Percentiles rank a stretch among this genome's conserved stretches.
Evolutionary conservation across 768 basidiomycete species (phyloP).

Genomic region (Kwoniella sp.): DNA sequence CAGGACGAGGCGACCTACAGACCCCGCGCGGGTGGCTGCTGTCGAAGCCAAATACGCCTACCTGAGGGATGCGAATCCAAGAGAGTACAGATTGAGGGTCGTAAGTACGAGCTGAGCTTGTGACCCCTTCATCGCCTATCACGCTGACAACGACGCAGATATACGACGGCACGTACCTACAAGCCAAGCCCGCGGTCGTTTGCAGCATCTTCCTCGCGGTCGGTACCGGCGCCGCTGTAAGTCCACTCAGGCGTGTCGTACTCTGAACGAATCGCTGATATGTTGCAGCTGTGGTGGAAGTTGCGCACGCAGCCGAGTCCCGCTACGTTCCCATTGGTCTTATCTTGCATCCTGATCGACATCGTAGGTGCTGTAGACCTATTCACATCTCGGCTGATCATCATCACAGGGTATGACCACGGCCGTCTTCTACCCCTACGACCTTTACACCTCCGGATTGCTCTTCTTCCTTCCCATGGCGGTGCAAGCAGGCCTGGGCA

Average conservation of each 20-base stretch:
- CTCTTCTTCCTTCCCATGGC: constrained; percentile 47
- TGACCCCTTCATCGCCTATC: neutral
- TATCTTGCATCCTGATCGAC: constrained; percentile 45
- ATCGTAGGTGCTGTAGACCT: constrained; percentile 20
- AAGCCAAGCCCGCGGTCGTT: constrained; percentile 38
- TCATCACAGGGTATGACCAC: constrained; percentile 30
- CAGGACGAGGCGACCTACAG: constrained; percentile 21
- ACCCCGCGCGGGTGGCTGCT: constrained; percentile 21
- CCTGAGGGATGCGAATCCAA: constrained; percentile 2
- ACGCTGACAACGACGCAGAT: constrained; percentile 20
- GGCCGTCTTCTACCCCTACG: constrained; percentile 27
- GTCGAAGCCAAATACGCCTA: constrained; percentile 24
- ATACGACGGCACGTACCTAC: constrained; percentile 44
- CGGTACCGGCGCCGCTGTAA: constrained; percentile 33
- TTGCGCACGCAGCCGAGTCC: constrained; percentile 44
- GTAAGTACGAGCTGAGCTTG: neutral
- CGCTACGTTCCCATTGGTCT: constrained; percentile 42
- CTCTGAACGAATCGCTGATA: neutral
- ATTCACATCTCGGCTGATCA: constrained; percentile 3
- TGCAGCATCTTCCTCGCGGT: constrained; percentile 40
- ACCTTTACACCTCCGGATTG: constrained; percentile 33
- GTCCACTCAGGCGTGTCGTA: neutral
- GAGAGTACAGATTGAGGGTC: constrained; percentile 2
- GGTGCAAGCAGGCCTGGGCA: constrained; percentile 37
- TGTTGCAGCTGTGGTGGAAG: constrained; percentile 42